Percentiles rank a stretch among this genome's conserved stretches.
Evolutionary conservation across 306 rosid genomes (phyloP).

Genomic region (Prunus armeniaca): DNA sequence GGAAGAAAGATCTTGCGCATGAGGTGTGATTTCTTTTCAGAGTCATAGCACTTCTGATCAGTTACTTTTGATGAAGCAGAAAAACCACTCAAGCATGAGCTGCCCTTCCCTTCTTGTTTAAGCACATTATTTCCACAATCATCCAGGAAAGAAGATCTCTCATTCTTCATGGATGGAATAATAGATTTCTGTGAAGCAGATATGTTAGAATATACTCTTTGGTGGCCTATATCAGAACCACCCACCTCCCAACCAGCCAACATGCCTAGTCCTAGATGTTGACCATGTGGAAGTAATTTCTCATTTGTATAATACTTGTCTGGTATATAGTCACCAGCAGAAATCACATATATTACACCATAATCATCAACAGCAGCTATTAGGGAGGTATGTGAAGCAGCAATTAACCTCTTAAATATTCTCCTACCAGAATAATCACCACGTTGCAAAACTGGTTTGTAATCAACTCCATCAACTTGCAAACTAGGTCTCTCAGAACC

Average conservation of each 20-base stretch:
- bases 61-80: conserved; percentile 41
- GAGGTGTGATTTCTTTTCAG: conserved; percentile 42
- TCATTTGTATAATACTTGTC: conserved; percentile 38
- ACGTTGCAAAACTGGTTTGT: conserved; percentile 28
- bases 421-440: conserved; percentile 35
- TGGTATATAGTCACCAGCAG: conserved; percentile 37
- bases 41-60: conserved; percentile 35
- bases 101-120: conserved; percentile 39
- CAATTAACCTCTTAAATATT: conserved; percentile 68
- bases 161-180: conserved; percentile 27
- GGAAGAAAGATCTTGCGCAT: conserved; percentile 71
- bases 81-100: conserved; percentile 49
- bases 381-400: conserved; percentile 67
- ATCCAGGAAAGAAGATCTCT: conserved; percentile 30
- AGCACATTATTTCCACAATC: conserved; percentile 29
- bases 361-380: conserved; percentile 73
- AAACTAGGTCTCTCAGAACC: conserved; percentile 26
- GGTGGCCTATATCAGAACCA: conserved; percentile 68
- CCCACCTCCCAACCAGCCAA: conserved; percentile 81
- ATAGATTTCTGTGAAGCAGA: conserved; percentile 24
- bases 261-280: conserved; percentile 54
- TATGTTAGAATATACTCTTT: conserved; percentile 40
- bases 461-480: conserved; percentile 35
- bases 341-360: conserved; percentile 73
- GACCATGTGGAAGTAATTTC: conserved; percentile 58